Evolutionary conservation across 768 basidiomycete genomes (phyloP).

Genomic region (Leccinum broughii): DNA sequence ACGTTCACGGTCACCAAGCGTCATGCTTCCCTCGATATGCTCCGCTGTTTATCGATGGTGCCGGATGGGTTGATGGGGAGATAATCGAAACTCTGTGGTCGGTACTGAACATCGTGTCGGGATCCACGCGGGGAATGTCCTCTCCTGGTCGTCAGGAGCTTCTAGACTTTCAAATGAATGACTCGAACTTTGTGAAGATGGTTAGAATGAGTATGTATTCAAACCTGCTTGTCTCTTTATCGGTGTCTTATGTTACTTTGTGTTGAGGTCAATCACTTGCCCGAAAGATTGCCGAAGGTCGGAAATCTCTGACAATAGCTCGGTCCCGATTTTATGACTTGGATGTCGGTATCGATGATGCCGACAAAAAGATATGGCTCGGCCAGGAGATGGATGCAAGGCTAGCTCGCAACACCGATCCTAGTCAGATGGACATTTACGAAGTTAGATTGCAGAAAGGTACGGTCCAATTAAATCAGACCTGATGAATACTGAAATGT

Average conservation of each 20-base stretch:
- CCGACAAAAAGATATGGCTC: too few relatives aligned
- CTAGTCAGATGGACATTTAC: too few relatives aligned
- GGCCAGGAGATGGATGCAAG: too few relatives aligned
- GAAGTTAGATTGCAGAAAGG: too few relatives aligned
- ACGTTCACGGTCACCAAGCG: conserved; percentile 27
- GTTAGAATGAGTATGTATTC: background rate
- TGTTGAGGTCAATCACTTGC: background rate
- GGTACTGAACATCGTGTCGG: background rate
- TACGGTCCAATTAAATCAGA: too few relatives aligned
- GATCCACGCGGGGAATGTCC: background rate
- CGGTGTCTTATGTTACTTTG: background rate
- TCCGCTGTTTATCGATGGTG: background rate
- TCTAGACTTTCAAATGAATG: conserved; percentile 11
- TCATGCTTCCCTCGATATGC: conserved; percentile 20
- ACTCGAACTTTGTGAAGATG: conserved; percentile 12
- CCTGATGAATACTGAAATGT: too few relatives aligned
- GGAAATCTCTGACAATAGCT: too few relatives aligned
- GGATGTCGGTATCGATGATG: too few relatives aligned
- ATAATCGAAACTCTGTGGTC: conserved; percentile 10
- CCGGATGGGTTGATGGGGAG: background rate
- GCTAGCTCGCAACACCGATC: too few relatives aligned
- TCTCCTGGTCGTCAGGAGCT: background rate
- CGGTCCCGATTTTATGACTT: too few relatives aligned
- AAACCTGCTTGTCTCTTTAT: background rate
- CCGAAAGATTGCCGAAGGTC: too few relatives aligned